Evolutionary conservation across 148 eudicot species (phyloP), one percentile per base, ranked within the genome.

Genomic region (Oxyria digyna): DNA sequence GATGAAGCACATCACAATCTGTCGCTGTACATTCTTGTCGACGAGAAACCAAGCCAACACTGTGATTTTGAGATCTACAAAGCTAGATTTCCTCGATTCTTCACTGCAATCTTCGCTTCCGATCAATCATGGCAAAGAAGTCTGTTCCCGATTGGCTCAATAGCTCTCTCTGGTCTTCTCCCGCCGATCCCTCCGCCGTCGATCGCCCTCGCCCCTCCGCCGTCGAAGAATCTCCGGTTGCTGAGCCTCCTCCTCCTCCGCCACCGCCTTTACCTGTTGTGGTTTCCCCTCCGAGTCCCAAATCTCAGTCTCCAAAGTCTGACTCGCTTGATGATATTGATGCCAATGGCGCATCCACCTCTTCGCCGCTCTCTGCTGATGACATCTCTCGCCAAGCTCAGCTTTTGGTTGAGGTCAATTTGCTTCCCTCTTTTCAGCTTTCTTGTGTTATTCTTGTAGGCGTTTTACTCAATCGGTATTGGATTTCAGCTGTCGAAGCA

Each of bases 91-190:
- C 65, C 8, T 59, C 62, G 17, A 55, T 55, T 26, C 64, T 8
- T 12, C 3, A 6, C 59, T 11, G 59, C 41, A 5, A 38, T 21
- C 59, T 27, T 52, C 62, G 62, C 29, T 52, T 18, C 4, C 23
- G 65, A 59, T 59, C 65, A 14, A 59, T 0, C 29, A 59, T 59
- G 65, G 65, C 65, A 38, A 59, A 31, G 35, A 59, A 59, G 65
- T 67, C 54, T n/a, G 86, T 95, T 17, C 99, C 99, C 38, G 99
- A 95, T 67, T 95, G 99, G 99, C 79, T 95, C 69, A 95, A 95
- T 81, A 88, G 88, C 75, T 83, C 99, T 48, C 78, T 95, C 26
- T 91, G 97, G 98, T 94, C 95, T 65, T 59, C 65, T 31, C 50
- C 82, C 2, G 55, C 27, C 38, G 70, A 11, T 63, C 62, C 49